phyloP scores from a whole-genome alignment of 2,329 filamentous ascomycete genomes.

The Xylariaceae sp. region DNA sequence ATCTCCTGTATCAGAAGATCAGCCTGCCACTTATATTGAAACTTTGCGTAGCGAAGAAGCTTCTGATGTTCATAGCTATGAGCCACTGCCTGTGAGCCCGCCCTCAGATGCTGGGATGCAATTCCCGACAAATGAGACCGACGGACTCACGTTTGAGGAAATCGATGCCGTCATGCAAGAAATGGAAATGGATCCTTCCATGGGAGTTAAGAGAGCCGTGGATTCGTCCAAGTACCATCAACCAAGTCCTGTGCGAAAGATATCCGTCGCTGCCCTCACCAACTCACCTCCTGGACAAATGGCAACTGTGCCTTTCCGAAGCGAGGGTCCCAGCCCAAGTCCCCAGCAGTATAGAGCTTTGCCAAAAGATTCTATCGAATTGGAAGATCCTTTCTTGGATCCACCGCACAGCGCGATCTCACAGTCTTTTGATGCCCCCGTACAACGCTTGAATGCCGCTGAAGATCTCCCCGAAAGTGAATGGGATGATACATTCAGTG shows the following conservation, averaged over 20 bases:
- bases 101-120: conserved; percentile 28
- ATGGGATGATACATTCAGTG: conserved; percentile 85
- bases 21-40: conserved; percentile 4
- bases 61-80: conserved; percentile 32
- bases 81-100: conserved; percentile 32
- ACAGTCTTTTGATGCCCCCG: conserved; percentile 51
- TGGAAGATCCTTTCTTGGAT: conserved; percentile 63
- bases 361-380: conserved; percentile 53
- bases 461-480: conserved; percentile 74
- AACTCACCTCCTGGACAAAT: conserved; percentile 54
- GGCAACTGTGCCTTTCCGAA: conserved; percentile 52
- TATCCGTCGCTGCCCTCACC: conserved; percentile 38
- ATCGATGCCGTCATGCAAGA: conserved; percentile 92
- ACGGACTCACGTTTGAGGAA: conserved; percentile 67
- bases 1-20: conserved; percentile 33
- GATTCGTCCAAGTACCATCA: conserved; percentile 48
- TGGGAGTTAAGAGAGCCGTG: conserved; percentile 66
- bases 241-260: conserved; percentile 39
- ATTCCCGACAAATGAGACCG: conserved; percentile 23
- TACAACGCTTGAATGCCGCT: conserved; percentile 62
- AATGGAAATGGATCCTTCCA: conserved; percentile 68
- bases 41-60: conserved; percentile 15
- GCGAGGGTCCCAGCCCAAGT: conserved; percentile 72
- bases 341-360: conserved; percentile 54
- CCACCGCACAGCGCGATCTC: conserved; percentile 42